phyloP scores from a whole-genome alignment of 139 green algal genomes.

The Chlorokybus atmophyticus region DNA sequence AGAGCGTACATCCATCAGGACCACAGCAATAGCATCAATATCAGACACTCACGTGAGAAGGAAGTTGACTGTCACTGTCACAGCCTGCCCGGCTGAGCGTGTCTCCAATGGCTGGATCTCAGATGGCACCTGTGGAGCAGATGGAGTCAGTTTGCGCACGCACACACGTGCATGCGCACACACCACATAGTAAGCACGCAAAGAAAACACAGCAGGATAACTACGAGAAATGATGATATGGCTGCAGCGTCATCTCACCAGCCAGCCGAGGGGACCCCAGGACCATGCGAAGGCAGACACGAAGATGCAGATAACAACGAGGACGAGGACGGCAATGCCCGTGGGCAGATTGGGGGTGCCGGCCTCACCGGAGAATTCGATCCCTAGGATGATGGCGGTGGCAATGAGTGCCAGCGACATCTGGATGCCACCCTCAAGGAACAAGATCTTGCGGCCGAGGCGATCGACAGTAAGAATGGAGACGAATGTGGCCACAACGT shows the following conservation, averaged over 20 bases:
- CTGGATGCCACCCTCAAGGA: constrained; percentile 45
- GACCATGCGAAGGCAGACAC: constrained; percentile 59
- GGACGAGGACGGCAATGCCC: constrained; percentile 20
- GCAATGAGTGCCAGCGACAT: constrained; percentile 34
- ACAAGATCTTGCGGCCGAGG: constrained; percentile 33
- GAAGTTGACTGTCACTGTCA: constrained; percentile 22
- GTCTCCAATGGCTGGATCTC: constrained; percentile 26
- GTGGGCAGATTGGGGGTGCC: constrained; percentile 13
- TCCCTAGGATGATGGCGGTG: constrained; percentile 16
- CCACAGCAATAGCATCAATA: constrained; percentile 24
- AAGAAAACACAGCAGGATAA: too few species aligned
- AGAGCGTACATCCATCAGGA: constrained; percentile 45
- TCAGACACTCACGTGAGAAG: constrained; percentile 25
- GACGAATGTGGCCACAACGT: constrained; percentile 41
- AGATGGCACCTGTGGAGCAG: too few species aligned
- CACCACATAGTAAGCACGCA: too few species aligned
- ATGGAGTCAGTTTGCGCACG: too few species aligned
- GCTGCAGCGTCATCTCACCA: too few species aligned
- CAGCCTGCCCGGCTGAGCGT: constrained; percentile 15
- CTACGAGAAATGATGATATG: too few species aligned
- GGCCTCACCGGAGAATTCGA: constrained; percentile 12
- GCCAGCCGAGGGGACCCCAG: constrained; percentile 37
- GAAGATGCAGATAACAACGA: constrained; percentile 59
- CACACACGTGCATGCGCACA: too few species aligned
- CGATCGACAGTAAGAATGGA: constrained; percentile 42